Evolutionary conservation across 2,329 filamentous ascomycete genomes (phyloP).

Genomic region (Teratosphaeria nubilosa): DNA sequence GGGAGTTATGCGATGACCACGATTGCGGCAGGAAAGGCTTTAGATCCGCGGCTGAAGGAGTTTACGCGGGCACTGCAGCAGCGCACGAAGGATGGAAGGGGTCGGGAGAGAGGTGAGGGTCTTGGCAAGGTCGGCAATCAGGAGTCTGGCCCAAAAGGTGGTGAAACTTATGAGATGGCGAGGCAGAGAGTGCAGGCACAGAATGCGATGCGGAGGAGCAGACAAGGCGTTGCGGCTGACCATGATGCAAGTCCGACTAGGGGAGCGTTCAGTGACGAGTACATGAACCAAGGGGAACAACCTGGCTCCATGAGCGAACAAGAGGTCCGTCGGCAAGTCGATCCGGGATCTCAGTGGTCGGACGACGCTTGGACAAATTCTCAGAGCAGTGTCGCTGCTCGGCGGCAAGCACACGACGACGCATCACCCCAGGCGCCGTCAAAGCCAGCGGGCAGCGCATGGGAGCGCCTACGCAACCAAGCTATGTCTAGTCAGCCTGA

Average conservation of each 20-base stretch:
- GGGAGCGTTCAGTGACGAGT: constrained; percentile 23
- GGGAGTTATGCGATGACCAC: constrained; percentile 24
- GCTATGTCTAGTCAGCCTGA: constrained; percentile 6
- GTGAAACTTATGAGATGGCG: constrained; percentile 22
- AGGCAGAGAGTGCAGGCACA: constrained; percentile 19
- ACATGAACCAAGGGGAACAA: constrained; percentile 17
- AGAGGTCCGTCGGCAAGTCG: constrained; percentile 15
- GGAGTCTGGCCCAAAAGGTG: constrained; percentile 11
- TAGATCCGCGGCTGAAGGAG: constrained; percentile 32
- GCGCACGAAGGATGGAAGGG: constrained; percentile 15
- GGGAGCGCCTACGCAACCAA: constrained; percentile 34
- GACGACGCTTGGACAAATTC: not conserved
- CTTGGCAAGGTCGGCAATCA: constrained; percentile 11
- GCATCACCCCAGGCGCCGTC: not conserved
- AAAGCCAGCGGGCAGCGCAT: constrained; percentile 25
- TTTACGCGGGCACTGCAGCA: constrained; percentile 28
- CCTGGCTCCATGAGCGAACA: constrained; percentile 23
- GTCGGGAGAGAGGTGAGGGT: not conserved
- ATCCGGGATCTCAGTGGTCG: not conserved
- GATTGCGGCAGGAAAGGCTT: constrained; percentile 24
- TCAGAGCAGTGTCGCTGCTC: constrained; percentile 1
- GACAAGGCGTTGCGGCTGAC: not conserved
- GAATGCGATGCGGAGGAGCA: not conserved
- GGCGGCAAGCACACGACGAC: not conserved
- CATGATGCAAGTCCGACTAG: constrained; percentile 34